Evolutionary conservation across 2,329 filamentous ascomycete species (phyloP).

Genomic region (Epicoccum sorghinum): DNA sequence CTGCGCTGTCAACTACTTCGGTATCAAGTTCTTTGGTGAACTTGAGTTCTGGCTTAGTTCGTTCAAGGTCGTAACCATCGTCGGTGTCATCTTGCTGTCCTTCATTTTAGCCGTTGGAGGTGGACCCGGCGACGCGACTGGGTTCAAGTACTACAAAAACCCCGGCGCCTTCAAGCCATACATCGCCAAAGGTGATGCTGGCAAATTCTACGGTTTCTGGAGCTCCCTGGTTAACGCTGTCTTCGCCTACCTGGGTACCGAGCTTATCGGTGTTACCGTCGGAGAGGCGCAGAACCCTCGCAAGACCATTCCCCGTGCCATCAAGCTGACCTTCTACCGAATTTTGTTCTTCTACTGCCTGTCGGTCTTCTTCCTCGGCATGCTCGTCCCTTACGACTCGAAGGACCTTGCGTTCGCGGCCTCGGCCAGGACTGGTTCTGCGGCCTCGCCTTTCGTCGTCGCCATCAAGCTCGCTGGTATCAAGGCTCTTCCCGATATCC

Average conservation of each 20-base stretch:
- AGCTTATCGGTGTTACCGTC: conserved; percentile 78
- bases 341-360: conserved; percentile 82
- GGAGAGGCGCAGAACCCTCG: conserved; percentile 81
- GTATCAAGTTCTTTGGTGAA: conserved; percentile 63
- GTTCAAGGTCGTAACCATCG: conserved; percentile 54
- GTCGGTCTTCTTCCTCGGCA: conserved; percentile 75
- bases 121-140: conserved; percentile 49
- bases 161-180: conserved; percentile 54
- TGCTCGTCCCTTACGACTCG: conserved; percentile 76
- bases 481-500: conserved; percentile 65
- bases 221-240: conserved; percentile 75
- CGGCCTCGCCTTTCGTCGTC: conserved; percentile 76
- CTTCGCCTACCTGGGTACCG: conserved; percentile 75
- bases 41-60: conserved; percentile 58
- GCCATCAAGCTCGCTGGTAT: conserved; percentile 71
- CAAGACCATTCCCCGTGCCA: conserved; percentile 72
- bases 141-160: conserved; percentile 54
- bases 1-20: conserved; percentile 55
- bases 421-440: conserved; percentile 50
- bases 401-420: conserved; percentile 64
- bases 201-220: conserved; percentile 61
- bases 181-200: conserved; percentile 39
- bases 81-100: conserved; percentile 54
- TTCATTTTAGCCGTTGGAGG: conserved; percentile 53
- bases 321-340: conserved; percentile 81